Percentiles rank a stretch among this genome's conserved stretches.
These are phyloP conservation scores for Solanum appendiculatum DNA, from an alignment of 257 asterid species.

Conservation along the genomic window DNA sequence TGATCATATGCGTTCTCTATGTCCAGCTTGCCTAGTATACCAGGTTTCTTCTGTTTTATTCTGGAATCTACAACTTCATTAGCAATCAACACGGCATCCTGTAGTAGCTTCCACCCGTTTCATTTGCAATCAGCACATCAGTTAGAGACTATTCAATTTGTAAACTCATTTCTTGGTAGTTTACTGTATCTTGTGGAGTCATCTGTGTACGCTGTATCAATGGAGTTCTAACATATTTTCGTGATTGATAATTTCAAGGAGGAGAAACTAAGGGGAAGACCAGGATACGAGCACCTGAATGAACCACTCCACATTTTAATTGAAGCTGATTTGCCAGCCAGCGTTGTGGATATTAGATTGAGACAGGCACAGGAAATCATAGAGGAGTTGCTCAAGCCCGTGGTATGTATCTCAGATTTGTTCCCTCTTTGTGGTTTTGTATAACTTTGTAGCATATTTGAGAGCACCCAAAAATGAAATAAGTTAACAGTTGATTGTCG, in stretches of 20 bases:
- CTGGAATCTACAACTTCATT: not conserved
- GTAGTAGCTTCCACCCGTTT: not conserved
- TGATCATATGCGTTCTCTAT: not conserved
- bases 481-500: not conserved
- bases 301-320: conserved; percentile 84
- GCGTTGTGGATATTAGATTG: conserved; percentile 58
- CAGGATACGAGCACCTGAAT: conserved; percentile 91
- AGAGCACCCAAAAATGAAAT: not conserved
- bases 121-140: not conserved
- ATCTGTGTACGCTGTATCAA: not conserved
- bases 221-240: not conserved
- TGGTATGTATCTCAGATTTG: conserved; percentile 37
- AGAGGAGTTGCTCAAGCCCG: conserved; percentile 88
- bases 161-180: not conserved
- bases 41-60: not conserved
- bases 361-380: conserved; percentile 88
- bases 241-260: conserved; percentile 40
- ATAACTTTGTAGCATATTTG: not conserved
- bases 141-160: not conserved
- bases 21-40: not conserved
- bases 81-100: not conserved
- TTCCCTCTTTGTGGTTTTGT: not conserved
- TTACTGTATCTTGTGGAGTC: not conserved
- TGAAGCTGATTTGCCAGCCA: conserved; percentile 94
- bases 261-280: conserved; percentile 84